A percentile compares a stretch with the other conserved stretches of the same genome.
Evolutionary conservation across 192 early-diverging fungal genomes (phyloP).

Genomic region (Coemansia sp.): DNA sequence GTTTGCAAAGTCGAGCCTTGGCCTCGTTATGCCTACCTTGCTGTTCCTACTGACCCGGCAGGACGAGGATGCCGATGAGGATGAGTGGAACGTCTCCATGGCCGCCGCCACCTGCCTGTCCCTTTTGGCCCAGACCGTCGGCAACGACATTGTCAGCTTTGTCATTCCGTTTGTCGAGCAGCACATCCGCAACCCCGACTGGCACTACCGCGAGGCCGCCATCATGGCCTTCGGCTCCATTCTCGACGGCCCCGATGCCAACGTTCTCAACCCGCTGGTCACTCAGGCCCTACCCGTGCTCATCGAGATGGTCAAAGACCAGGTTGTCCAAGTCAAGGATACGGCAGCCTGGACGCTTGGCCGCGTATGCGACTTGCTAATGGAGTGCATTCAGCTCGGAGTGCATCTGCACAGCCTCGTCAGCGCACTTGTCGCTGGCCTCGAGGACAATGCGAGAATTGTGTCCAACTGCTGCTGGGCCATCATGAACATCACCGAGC

Average conservation of each 20-base stretch:
- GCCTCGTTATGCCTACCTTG: conserved; percentile 85
- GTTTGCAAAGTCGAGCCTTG: conserved; percentile 78
- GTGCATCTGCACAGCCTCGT: conserved; percentile 72
- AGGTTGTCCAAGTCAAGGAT: conserved; percentile 90
- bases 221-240: conserved; percentile 99
- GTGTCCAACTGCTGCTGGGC: conserved; percentile 97
- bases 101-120: conserved; percentile 95
- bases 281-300: conserved; percentile 86
- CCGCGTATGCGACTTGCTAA: conserved; percentile 84
- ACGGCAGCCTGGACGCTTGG: conserved; percentile 99
- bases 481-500: conserved; percentile 91
- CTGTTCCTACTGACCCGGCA: conserved; percentile 90
- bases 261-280: conserved; percentile 69
- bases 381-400: conserved; percentile 74
- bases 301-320: conserved; percentile 88
- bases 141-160: conserved; percentile 75
- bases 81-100: conserved; percentile 99
- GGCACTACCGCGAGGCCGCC: conserved; percentile 95
- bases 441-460: conserved; percentile 87
- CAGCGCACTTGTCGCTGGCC: conserved; percentile 76
- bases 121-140: conserved; percentile 82
- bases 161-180: conserved; percentile 90
- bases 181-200: conserved; percentile 83
- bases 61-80: conserved; percentile 98
- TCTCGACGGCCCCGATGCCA: conserved; percentile 83